Evolutionary conservation across 306 rosid genomes (phyloP).

Genomic region (Ochetophila trinervis): DNA sequence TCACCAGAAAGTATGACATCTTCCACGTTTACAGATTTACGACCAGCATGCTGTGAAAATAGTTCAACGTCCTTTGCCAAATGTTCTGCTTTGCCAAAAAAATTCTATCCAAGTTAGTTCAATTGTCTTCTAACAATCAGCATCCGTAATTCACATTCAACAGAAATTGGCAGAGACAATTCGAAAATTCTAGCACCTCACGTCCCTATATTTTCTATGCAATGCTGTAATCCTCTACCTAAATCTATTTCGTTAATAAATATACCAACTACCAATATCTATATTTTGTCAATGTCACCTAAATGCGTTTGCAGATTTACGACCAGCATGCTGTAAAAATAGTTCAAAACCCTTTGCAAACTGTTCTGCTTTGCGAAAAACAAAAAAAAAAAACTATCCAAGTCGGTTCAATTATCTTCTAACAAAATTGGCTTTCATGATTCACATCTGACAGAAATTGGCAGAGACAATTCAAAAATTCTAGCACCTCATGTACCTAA

Average conservation of each 20-base stretch:
- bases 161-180: neutral
- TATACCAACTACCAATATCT: too few relatives aligned
- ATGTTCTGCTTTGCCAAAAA: constrained; percentile 46
- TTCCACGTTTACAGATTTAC: constrained; percentile 77
- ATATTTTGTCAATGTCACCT: too few relatives aligned
- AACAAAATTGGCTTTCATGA: neutral
- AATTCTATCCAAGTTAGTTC: neutral
- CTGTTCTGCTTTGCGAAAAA: constrained; percentile 46
- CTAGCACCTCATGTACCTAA: neutral
- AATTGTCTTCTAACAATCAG: neutral
- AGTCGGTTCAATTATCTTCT: neutral
- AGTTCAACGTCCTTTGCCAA: constrained; percentile 82
- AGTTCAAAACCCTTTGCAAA: constrained; percentile 81
- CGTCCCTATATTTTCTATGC: neutral
- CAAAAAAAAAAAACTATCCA: neutral
- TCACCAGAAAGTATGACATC: constrained; percentile 86
- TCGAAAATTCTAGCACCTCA: neutral
- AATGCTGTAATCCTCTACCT: neutral
- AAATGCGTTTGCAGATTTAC: constrained; percentile 59
- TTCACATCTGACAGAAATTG: neutral
- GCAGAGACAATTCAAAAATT: neutral
- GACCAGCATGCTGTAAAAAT: constrained; percentile 78
- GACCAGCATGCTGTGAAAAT: constrained; percentile 80
- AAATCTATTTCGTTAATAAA: neutral
- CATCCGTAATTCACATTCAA: neutral